Evolutionary conservation across 305 asterid species (phyloP).

Genomic region (Withania somnifera): DNA sequence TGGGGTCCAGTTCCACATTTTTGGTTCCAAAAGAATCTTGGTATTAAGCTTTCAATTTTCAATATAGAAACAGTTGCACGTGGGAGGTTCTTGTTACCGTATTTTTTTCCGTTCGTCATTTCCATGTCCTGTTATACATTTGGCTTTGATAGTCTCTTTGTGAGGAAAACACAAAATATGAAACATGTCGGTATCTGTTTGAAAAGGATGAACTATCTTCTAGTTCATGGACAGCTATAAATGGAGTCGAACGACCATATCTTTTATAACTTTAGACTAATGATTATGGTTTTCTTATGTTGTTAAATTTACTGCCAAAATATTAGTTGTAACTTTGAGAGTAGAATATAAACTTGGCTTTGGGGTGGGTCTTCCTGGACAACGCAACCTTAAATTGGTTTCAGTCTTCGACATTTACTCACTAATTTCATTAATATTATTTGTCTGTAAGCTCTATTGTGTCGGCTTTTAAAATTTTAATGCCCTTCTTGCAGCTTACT

Average conservation of each 20-base stretch:
- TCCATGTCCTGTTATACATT: neutral
- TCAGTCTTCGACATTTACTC: neutral
- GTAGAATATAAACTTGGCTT: neutral
- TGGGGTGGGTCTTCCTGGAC: neutral
- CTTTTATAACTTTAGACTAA: neutral
- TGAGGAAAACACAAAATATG: neutral
- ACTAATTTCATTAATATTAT: neutral
- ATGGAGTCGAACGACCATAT: neutral
- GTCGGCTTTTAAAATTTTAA: neutral
- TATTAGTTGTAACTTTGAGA: neutral
- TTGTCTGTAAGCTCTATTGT: neutral
- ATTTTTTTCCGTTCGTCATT: neutral
- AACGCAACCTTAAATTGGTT: neutral
- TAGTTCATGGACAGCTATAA: neutral
- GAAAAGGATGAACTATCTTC: neutral
- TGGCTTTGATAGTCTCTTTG: neutral
- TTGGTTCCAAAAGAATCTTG: neutral
- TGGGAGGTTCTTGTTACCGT: neutral
- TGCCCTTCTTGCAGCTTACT: slow-evolving; percentile 44
- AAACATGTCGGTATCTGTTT: neutral
- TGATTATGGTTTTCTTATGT: neutral
- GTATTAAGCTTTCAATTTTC: neutral
- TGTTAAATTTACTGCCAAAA: neutral
- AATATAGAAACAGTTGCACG: neutral
- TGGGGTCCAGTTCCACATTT: neutral